Conservation (phyloP, 371 early-diverging fungal genomes). For the Mortierella polycephala region DNA sequence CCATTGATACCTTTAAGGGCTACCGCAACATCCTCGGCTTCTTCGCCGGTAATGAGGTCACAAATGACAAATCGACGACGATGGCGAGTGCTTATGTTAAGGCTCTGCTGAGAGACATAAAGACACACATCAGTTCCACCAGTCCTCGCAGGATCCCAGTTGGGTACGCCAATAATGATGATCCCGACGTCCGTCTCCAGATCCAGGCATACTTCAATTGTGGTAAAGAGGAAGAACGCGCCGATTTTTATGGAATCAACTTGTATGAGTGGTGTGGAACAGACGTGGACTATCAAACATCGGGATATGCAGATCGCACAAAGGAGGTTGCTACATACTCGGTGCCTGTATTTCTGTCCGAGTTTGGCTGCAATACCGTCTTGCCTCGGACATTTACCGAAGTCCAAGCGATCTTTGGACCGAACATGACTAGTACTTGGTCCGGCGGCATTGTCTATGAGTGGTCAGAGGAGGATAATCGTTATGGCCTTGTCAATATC, state of each 20-base stretch:
- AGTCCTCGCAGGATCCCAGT: slow-evolving; percentile 70
- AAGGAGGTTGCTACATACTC: slow-evolving; percentile 63
- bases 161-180: slow-evolving; percentile 86
- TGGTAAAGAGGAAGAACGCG: slow-evolving; percentile 64
- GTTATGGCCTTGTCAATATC: slow-evolving; percentile 80
- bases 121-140: slow-evolving; percentile 65
- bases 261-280: slow-evolving; percentile 76
- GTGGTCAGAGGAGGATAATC: slow-evolving; percentile 82
- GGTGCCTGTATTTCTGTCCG: slow-evolving; percentile 72
- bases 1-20: slow-evolving; percentile 75
- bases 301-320: slow-evolving; percentile 71
- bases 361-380: slow-evolving; percentile 73
- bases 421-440: slow-evolving; percentile 73
- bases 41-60: slow-evolving; percentile 88
- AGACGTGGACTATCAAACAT: slow-evolving; percentile 60
- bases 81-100: slow-evolving; percentile 78
- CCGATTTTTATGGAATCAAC: slow-evolving; percentile 82
- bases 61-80: slow-evolving; percentile 76
- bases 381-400: slow-evolving; percentile 68
- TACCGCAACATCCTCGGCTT: slow-evolving; percentile 78
- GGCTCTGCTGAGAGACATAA: slow-evolving; percentile 79
- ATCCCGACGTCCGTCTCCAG: slow-evolving; percentile 72
- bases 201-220: slow-evolving; percentile 81
- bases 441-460: slow-evolving; percentile 87
- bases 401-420: slow-evolving; percentile 72